Evolutionary conservation across 2,329 filamentous ascomycete species (phyloP).

Genomic region (Endoconidiophora laricicola): DNA sequence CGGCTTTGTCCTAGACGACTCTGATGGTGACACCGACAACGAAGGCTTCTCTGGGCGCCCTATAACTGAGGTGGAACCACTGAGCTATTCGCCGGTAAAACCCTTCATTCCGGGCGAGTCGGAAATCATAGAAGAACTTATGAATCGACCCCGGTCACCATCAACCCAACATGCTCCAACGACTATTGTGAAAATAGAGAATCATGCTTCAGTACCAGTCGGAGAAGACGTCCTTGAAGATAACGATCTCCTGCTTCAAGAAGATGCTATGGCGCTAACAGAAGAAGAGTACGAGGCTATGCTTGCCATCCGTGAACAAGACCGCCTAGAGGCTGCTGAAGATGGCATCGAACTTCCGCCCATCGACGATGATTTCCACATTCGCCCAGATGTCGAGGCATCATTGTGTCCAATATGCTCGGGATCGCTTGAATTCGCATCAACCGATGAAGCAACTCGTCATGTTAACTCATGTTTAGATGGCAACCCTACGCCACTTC

Average conservation of each 20-base stretch:
- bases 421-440: conserved; percentile 8
- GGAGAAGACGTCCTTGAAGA: conserved; percentile 16
- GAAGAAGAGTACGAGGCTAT: conserved; percentile 51
- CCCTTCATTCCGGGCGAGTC: conserved; percentile 19
- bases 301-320: conserved; percentile 62
- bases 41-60: conserved; percentile 2
- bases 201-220: neutral
- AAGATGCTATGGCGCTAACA: conserved; percentile 24
- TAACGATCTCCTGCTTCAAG: conserved; percentile 37
- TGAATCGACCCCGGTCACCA: neutral
- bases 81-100: conserved; percentile 16
- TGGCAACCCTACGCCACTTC: conserved; percentile 50
- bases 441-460: conserved; percentile 48
- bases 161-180: neutral
- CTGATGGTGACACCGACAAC: conserved; percentile 35
- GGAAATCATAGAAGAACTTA: conserved; percentile 13
- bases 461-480: conserved; percentile 94
- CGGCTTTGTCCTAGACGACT: conserved; percentile 54
- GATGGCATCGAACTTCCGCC: conserved; percentile 23
- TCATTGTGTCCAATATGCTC: conserved; percentile 7
- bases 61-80: conserved; percentile 12
- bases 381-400: conserved; percentile 20
- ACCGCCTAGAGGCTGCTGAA: conserved; percentile 44
- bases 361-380: conserved; percentile 20
- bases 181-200: neutral